Base-by-base conservation (phyloP, 805 yeast genomes). In the Wickerhamiella slavikovae region DNA sequence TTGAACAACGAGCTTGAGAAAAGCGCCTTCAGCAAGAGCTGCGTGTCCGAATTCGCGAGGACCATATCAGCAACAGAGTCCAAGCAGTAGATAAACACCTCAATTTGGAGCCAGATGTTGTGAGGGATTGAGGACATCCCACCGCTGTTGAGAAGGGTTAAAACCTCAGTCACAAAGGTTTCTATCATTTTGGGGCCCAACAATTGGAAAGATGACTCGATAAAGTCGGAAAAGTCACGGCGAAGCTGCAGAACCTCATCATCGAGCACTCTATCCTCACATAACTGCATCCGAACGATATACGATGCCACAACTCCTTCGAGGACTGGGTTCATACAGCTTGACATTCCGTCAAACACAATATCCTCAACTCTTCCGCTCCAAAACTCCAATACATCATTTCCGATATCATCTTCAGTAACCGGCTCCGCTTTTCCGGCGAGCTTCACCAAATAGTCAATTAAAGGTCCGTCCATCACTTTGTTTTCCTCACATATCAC, bases 191-290 rank as follows among this genome's bases (percentile, higher is more conserved):
- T 52, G 0, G 48, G 31, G 22, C 76, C 78, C 22, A 79, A 57
- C 4, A 77, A 55, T 1, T 80, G 66, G 54, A 73, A 78, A 2
- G 73, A 50, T 0, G 68, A 57, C 31, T 80, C 89, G 38, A 78
- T 66, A 22, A 83, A 58, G 40, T 89, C 96, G 1, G 73, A 64
- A 7, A 75, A 73, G 36, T 75, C 85, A 19, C 66, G 54, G 40
- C 95, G 62, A 48, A 68, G 85, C 16, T 68, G 61, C 15, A 52
- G 50, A 42, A 82, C 78, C 38, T 74, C 91, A n/a, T n/a, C 14
- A 62, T 59, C 60, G 55, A 53, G 11, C 30, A 36, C 11, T 34
- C 21, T 11, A 14, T 16, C 3, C 8, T 30, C 37, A 4, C 11
- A 22, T 4, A 65, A 44, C 28, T 66, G 72, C 3, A 69, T 57